Conservation (phyloP, 2,329 filamentous ascomycete species). For the Incumbomyces lentus region DNA sequence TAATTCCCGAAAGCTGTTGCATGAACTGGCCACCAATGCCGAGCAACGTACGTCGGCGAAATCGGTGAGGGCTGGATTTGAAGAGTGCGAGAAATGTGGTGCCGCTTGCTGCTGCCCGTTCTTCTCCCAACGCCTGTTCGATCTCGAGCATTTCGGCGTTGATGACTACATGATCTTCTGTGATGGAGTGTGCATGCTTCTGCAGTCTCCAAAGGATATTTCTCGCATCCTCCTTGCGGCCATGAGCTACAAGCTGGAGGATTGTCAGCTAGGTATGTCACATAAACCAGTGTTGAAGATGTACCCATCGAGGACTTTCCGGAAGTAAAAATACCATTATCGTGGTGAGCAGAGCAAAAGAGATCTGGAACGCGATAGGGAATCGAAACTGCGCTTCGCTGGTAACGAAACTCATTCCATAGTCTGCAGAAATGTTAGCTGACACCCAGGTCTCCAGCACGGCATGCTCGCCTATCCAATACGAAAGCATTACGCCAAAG, state of each 20-base stretch:
- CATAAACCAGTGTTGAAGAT: too few relatives aligned
- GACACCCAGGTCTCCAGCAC: too few relatives aligned
- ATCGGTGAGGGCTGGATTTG: slow-evolving; percentile 24
- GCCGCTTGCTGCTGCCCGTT: slow-evolving; percentile 25
- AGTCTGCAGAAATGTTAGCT: too few relatives aligned
- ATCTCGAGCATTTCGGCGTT: slow-evolving; percentile 3
- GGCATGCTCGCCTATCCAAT: too few relatives aligned
- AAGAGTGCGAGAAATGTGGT: slow-evolving; percentile 27
- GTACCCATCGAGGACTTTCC: too few relatives aligned
- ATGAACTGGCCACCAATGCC: slow-evolving; percentile 26
- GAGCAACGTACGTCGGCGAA: slow-evolving; percentile 26
- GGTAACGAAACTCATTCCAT: slow-evolving; percentile 43
- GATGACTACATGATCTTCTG: neutral
- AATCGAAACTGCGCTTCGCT: slow-evolving; percentile 42
- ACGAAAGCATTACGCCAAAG: slow-evolving; percentile 38
- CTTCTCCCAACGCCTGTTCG: slow-evolving; percentile 10
- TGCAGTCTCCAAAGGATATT: neutral
- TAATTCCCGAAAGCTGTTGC: slow-evolving; percentile 38
- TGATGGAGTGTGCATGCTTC: too few relatives aligned
- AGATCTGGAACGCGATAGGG: slow-evolving; percentile 48
- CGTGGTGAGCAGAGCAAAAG: slow-evolving; percentile 44
- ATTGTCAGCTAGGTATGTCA: too few relatives aligned
- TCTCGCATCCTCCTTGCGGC: too few relatives aligned
- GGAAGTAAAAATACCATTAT: slow-evolving; percentile 24
- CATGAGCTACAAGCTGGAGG: too few relatives aligned